phyloP scores from a whole-genome alignment of 2,329 filamentous ascomycete genomes.

The Microdochium bolleyi region DNA sequence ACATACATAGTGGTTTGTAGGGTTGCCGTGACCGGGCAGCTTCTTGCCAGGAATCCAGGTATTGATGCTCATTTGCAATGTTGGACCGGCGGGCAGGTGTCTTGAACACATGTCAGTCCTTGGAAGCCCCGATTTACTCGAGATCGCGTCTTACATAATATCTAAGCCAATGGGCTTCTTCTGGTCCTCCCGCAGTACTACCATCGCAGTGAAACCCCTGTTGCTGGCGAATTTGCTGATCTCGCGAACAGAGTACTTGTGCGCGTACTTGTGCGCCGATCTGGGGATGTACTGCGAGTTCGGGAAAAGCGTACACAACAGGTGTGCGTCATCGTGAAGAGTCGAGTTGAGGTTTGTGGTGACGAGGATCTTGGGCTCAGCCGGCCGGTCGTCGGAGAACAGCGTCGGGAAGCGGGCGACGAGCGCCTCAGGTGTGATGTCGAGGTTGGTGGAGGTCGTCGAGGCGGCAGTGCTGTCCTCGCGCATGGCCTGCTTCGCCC shows the following conservation, averaged over 20 bases:
- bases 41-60: slow-evolving; percentile 88
- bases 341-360: slow-evolving; percentile 87
- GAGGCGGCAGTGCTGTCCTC: slow-evolving; percentile 48
- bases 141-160: slow-evolving; percentile 40
- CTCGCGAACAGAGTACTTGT: slow-evolving; percentile 89
- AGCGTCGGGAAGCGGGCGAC: slow-evolving; percentile 54
- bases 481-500: slow-evolving; percentile 33
- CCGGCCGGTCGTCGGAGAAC: slow-evolving; percentile 50
- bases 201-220: slow-evolving; percentile 72
- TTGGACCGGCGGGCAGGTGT: slow-evolving; percentile 76
- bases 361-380: slow-evolving; percentile 76
- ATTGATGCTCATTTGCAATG: slow-evolving; percentile 84
- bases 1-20: slow-evolving; percentile 67
- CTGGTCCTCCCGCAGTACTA: slow-evolving; percentile 81
- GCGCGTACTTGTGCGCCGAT: slow-evolving; percentile 71
- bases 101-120: not conserved
- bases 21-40: slow-evolving; percentile 79
- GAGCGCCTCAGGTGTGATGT: slow-evolving; percentile 52
- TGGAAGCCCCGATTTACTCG: not conserved
- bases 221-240: slow-evolving; percentile 81
- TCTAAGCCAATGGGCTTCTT: slow-evolving; percentile 80
- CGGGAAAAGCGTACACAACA: slow-evolving; percentile 77
- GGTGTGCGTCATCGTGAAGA: slow-evolving; percentile 73
- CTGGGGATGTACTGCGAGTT: slow-evolving; percentile 82
- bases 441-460: slow-evolving; percentile 55